Conservation (phyloP, 805 yeast genomes). For the Kodamaea kakaduensis region DNA sequence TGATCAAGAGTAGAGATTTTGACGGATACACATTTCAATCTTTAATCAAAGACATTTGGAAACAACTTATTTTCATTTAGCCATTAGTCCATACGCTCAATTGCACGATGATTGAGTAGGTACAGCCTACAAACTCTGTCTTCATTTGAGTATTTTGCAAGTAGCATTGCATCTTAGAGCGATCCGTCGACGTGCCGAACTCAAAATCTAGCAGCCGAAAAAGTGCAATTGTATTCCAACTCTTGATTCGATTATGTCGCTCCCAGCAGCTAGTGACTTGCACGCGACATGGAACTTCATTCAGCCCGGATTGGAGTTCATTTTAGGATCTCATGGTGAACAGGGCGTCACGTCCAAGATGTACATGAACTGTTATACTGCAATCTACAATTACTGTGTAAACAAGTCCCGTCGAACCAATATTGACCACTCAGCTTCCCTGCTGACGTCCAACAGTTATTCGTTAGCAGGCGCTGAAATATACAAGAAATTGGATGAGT, state of each 20-base stretch:
- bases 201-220: conserved; percentile 3
- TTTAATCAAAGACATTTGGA: too few species aligned
- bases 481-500: conserved; percentile 65
- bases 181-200: conserved; percentile 1
- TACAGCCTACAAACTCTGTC: too few species aligned
- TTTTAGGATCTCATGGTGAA: conserved; percentile 64
- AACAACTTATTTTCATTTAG: too few species aligned
- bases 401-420: conserved; percentile 54
- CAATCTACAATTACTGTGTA: conserved; percentile 89
- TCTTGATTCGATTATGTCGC: conserved; percentile 12
- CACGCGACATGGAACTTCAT: conserved; percentile 74
- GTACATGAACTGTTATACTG: conserved; percentile 90
- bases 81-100: too few species aligned
- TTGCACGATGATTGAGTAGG: too few species aligned
- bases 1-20: too few species aligned
- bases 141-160: too few species aligned
- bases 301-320: conserved; percentile 69
- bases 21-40: too few species aligned
- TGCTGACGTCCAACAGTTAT: conserved; percentile 22
- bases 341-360: conserved; percentile 61
- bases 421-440: conserved; percentile 15
- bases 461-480: conserved; percentile 86
- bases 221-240: neutral
- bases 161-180: too few species aligned
- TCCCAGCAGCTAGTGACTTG: conserved; percentile 59